Evolutionary conservation across 306 rosid species (phyloP).

Genomic region (Quercus parvula): DNA sequence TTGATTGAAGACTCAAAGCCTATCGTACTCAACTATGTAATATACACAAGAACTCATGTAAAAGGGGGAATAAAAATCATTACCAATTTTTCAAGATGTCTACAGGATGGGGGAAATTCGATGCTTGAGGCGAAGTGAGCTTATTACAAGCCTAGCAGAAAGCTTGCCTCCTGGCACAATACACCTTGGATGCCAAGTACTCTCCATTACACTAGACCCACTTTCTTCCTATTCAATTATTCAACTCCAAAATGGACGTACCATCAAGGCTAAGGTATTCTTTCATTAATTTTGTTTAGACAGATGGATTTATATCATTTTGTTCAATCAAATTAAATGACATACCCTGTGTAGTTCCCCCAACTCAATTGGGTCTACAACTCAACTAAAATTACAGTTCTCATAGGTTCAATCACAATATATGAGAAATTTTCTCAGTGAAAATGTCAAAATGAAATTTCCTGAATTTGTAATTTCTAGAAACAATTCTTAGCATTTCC

Average conservation of each 20-base stretch:
- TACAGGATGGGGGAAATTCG: constrained; percentile 19
- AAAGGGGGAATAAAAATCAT: not conserved
- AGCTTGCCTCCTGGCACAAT: constrained; percentile 23
- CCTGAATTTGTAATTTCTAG: not conserved
- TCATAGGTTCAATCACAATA: not conserved
- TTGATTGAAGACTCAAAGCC: too few species aligned
- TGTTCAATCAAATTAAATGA: not conserved
- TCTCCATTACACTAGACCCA: constrained; percentile 12
- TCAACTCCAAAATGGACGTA: constrained; percentile 16
- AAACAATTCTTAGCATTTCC: not conserved
- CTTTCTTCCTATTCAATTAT: constrained; percentile 17
- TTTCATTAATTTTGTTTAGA: not conserved
- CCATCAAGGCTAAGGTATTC: constrained; percentile 26
- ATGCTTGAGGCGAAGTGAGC: constrained; percentile 26
- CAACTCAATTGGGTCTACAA: too few species aligned
- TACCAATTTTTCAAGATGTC: not conserved
- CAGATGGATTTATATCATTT: not conserved
- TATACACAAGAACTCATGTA: too few species aligned
- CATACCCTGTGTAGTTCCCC: not conserved
- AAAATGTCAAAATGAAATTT: not conserved
- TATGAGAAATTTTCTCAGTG: not conserved
- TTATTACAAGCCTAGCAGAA: constrained; percentile 18
- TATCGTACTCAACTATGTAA: too few species aligned
- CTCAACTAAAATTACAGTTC: not conserved
- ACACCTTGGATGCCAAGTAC: constrained; percentile 21